A percentile compares a stretch with the other conserved stretches of the same genome.
Conservation (phyloP, 805 yeast species). For the Blastobotrys robertii region DNA sequence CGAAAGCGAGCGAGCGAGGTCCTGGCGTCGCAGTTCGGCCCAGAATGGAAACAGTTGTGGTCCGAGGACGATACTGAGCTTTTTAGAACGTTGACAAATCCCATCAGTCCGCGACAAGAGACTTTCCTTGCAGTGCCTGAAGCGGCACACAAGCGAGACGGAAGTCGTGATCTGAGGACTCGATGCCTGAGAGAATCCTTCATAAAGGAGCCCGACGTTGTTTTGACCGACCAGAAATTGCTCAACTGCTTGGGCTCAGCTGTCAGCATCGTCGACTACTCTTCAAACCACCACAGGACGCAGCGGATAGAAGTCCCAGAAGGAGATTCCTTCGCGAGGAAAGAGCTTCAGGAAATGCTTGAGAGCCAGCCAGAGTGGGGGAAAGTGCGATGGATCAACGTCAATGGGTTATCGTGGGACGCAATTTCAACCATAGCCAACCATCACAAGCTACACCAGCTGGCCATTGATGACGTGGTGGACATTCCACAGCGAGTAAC, state of each 20-base stretch:
- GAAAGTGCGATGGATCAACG: conserved; percentile 46
- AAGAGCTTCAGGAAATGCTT: conserved; percentile 27
- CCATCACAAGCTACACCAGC: conserved; percentile 39
- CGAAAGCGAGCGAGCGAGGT: too few species aligned
- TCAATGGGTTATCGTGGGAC: conserved; percentile 55
- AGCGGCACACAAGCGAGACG: too few species aligned
- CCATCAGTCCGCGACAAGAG: too few species aligned
- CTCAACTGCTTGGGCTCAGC: not conserved
- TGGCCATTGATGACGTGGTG: conserved; percentile 53
- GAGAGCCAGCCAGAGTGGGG: conserved; percentile 37
- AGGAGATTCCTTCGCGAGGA: not conserved
- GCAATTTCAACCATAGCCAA: conserved; percentile 40
- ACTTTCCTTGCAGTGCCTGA: too few species aligned
- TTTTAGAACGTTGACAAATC: too few species aligned
- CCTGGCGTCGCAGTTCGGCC: too few species aligned
- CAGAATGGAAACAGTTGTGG: too few species aligned
- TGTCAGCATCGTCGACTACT: not conserved
- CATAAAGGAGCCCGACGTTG: not conserved
- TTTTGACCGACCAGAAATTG: not conserved
- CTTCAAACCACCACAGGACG: not conserved
- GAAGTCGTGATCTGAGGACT: too few species aligned
- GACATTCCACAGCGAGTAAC: conserved; percentile 55
- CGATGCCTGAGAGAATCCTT: not conserved
- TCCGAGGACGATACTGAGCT: too few species aligned
- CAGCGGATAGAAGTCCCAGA: not conserved